A percentile compares a stretch with the other conserved stretches of the same genome.
Conservation (phyloP, 164 flowering plant genomes). For the Magnolia changhungtana region DNA sequence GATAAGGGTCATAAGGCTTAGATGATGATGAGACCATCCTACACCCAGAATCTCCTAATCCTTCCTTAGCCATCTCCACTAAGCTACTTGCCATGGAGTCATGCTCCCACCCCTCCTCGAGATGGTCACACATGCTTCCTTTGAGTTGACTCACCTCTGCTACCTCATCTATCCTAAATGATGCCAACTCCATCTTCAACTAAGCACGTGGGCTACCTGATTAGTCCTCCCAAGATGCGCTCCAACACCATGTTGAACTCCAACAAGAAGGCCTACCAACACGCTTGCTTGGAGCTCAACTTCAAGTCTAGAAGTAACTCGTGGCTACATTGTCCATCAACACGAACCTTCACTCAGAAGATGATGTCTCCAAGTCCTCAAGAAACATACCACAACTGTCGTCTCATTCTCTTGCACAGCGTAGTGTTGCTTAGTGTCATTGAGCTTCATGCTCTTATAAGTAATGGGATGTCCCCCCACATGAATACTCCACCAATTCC, state of each 20-base stretch:
- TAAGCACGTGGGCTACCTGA: background rate
- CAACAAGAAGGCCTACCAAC: constrained; percentile 1
- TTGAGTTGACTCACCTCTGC: background rate
- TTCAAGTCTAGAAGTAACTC: constrained; percentile 8
- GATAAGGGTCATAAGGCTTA: too few species aligned
- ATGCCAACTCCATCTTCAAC: background rate
- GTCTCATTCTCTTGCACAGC: background rate
- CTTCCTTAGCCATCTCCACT: too few species aligned
- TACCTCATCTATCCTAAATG: background rate
- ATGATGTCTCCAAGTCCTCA: constrained; percentile 7
- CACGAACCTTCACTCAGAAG: background rate
- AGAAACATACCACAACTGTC: constrained; percentile 5
- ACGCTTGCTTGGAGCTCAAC: background rate
- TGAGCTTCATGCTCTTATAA: constrained; percentile 3
- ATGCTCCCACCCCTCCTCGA: background rate
- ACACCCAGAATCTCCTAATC: too few species aligned
- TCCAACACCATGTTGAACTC: background rate
- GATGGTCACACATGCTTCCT: too few species aligned
- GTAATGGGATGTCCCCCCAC: constrained; percentile 3
- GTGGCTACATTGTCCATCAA: background rate
- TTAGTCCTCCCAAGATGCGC: background rate
- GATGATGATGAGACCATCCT: too few species aligned
- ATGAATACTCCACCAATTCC: constrained; percentile 9
- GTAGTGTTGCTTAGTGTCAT: background rate
- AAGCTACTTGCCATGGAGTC: too few species aligned